Evolutionary conservation across 768 basidiomycete species (phyloP).

Genomic region (Paxillus rubicundulus): DNA sequence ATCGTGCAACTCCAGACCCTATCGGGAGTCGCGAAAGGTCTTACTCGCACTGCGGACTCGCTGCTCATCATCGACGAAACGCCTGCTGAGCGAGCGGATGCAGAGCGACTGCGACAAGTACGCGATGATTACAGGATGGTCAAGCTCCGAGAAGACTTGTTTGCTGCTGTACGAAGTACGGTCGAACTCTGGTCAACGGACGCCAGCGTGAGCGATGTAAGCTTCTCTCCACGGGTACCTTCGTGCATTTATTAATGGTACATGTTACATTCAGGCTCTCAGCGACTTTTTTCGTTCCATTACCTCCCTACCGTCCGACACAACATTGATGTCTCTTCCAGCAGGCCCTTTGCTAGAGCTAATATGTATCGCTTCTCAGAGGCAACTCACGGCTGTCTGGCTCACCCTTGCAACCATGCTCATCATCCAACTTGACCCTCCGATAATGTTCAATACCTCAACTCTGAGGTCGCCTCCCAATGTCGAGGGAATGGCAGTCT

Average conservation of each 20-base stretch:
- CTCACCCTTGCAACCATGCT: slow-evolving; percentile 79
- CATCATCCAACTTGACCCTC: slow-evolving; percentile 79
- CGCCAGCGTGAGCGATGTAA: slow-evolving; percentile 70
- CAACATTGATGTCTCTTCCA: slow-evolving; percentile 76
- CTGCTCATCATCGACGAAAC: slow-evolving; percentile 56
- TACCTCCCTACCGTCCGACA: slow-evolving; percentile 74
- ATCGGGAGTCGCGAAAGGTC: slow-evolving; percentile 82
- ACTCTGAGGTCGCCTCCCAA: slow-evolving; percentile 52
- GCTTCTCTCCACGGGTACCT: slow-evolving; percentile 28
- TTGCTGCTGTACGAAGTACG: slow-evolving; percentile 54
- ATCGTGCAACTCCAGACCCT: slow-evolving; percentile 78
- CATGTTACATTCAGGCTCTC: slow-evolving; percentile 48
- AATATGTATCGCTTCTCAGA: slow-evolving; percentile 68
- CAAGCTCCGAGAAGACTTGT: slow-evolving; percentile 64
- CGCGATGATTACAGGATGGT: slow-evolving; percentile 63
- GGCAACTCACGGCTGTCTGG: slow-evolving; percentile 81
- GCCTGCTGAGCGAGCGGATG: slow-evolving; percentile 49
- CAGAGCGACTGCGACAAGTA: slow-evolving; percentile 54
- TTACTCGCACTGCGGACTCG: slow-evolving; percentile 75
- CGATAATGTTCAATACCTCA: slow-evolving; percentile 37
- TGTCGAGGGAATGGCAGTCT: slow-evolving; percentile 54
- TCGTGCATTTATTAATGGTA: slow-evolving; percentile 1
- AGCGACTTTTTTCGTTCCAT: slow-evolving; percentile 86
- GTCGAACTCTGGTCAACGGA: slow-evolving; percentile 81
- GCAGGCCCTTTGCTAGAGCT: slow-evolving; percentile 79